Evolutionary conservation across 306 rosid genomes (phyloP).

Genomic region (Vigna trinervia): DNA sequence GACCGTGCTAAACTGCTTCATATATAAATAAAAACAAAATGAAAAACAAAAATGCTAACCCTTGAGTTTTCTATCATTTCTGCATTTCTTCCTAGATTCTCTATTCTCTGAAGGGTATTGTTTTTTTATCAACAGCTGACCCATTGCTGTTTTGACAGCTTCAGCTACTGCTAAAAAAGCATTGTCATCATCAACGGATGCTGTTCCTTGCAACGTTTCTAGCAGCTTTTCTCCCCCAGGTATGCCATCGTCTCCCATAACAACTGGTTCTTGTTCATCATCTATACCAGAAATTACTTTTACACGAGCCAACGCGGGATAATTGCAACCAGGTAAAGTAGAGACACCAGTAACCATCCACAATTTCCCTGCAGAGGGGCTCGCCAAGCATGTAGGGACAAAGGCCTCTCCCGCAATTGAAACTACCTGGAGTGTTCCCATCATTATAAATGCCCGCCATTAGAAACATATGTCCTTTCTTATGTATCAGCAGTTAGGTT

Average conservation of each 20-base stretch:
- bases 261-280: slow-evolving; percentile 46
- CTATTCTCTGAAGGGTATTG: slow-evolving; percentile 79
- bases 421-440: slow-evolving; percentile 65
- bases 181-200: slow-evolving; percentile 64
- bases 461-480: background rate
- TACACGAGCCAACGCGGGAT: slow-evolving; percentile 68
- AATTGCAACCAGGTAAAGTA: slow-evolving; percentile 54
- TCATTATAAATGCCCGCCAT: slow-evolving; percentile 10
- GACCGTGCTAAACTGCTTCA: slow-evolving; percentile 22
- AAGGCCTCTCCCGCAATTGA: slow-evolving; percentile 66
- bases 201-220: slow-evolving; percentile 78
- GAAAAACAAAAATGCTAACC: slow-evolving; percentile 30
- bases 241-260: slow-evolving; percentile 63
- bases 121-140: slow-evolving; percentile 81
- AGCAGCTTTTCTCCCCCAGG: slow-evolving; percentile 77
- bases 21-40: slow-evolving; percentile 26
- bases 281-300: slow-evolving; percentile 62
- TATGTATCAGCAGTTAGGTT: background rate
- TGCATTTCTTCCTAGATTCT: slow-evolving; percentile 79
- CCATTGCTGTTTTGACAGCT: slow-evolving; percentile 89
- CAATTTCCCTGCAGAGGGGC: slow-evolving; percentile 56
- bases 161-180: slow-evolving; percentile 77
- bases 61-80: slow-evolving; percentile 84
- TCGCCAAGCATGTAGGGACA: slow-evolving; percentile 78
- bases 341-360: slow-evolving; percentile 95